A percentile compares a stretch with the other conserved stretches of the same genome.
phyloP scores from a whole-genome alignment of 768 basidiomycete genomes.

The Tephrocybe sp. region DNA sequence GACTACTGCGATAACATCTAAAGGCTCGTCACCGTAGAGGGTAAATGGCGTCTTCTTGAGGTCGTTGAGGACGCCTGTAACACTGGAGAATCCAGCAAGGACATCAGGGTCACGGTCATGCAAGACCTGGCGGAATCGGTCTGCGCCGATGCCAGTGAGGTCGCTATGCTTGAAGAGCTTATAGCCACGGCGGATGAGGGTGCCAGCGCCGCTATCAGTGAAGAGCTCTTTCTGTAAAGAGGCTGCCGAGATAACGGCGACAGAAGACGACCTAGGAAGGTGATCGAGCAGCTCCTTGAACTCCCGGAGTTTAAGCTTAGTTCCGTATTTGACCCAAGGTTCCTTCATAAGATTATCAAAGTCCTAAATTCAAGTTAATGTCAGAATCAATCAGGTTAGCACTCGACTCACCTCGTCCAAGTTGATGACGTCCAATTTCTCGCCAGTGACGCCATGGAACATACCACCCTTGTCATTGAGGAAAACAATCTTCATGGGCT shows the following conservation, averaged over 20 bases:
- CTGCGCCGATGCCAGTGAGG: conserved; percentile 84
- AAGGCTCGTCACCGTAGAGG: conserved; percentile 97
- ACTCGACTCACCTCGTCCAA: conserved; percentile 76
- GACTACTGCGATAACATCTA: conserved; percentile 94
- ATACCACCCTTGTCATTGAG: conserved; percentile 98
- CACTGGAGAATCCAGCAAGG: conserved; percentile 75
- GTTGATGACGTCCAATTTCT: conserved; percentile 96
- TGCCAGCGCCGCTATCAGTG: conserved; percentile 97
- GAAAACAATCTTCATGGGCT: conserved; percentile 98
- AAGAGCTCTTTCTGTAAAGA: conserved; percentile 97
- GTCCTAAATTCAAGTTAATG: conserved; percentile 52
- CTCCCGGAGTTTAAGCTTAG: conserved; percentile 97
- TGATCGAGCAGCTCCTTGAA: conserved; percentile 99
- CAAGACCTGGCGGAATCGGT: conserved; percentile 92
- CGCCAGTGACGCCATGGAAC: conserved; percentile 95
- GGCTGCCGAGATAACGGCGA: conserved; percentile 94
- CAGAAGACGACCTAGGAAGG: conserved; percentile 96
- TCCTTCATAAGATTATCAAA: conserved; percentile 97
- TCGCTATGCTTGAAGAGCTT: conserved; percentile 90
- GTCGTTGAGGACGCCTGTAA: conserved; percentile 82
- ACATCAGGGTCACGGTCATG: conserved; percentile 96
- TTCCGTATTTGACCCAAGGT: conserved; percentile 98
- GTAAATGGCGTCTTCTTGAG: conserved; percentile 85
- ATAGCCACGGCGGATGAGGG: conserved; percentile 97
- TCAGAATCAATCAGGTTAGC: background rate